Percentiles rank a stretch among this genome's conserved stretches.
phyloP scores from a whole-genome alignment of 129 eudicot species.

The Saposhnikovia divaricata region DNA sequence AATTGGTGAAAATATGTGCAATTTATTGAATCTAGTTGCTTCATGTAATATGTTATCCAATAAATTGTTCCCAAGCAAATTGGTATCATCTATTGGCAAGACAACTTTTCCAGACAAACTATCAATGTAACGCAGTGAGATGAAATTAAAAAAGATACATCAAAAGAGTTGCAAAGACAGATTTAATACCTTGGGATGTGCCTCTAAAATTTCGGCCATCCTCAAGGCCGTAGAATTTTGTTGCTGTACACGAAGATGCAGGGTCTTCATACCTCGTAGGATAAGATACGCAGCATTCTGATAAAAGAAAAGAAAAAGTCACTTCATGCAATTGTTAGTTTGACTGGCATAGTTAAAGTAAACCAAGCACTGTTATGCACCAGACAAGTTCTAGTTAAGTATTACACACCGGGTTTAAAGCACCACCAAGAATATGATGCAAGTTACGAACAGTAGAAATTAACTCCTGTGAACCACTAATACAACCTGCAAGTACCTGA shows the following conservation, averaged over 20 bases:
- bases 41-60: background rate
- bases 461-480: conserved; percentile 69
- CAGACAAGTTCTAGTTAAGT: conserved; percentile 8
- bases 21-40: background rate
- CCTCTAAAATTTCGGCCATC: conserved; percentile 99
- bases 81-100: background rate
- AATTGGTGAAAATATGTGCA: background rate
- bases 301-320: background rate
- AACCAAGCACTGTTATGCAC: background rate
- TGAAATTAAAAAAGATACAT: background rate
- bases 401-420: conserved; percentile 74
- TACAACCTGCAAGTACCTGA: conserved; percentile 83
- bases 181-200: conserved; percentile 79
- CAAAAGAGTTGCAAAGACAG: background rate
- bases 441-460: conserved; percentile 58
- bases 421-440: conserved; percentile 89
- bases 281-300: conserved; percentile 81
- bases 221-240: conserved; percentile 77
- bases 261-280: conserved; percentile 92
- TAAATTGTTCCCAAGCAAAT: background rate
- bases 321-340: background rate
- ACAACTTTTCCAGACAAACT: background rate
- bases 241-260: conserved; percentile 90
- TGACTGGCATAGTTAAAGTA: background rate
- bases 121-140: background rate